A percentile compares a stretch with the other conserved stretches of the same genome.
These are phyloP conservation scores for Rhipidocladum racemiflorum DNA, from an alignment of 176 grass and related monocot genomes.

Conservation along the genomic window DNA sequence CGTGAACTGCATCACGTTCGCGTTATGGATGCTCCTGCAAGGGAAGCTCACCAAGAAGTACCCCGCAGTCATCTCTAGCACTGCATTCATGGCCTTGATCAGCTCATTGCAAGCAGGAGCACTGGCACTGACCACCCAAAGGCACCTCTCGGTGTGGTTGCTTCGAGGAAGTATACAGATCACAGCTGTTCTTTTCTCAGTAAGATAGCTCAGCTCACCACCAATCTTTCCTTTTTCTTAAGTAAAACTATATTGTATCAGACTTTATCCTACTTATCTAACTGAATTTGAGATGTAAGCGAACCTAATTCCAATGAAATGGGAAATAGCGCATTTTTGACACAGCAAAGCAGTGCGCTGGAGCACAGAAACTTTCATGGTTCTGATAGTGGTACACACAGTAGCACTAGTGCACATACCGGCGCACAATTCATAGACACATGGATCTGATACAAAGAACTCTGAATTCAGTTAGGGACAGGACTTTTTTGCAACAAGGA, in stretches of 20 bases:
- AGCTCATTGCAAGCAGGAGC: constrained; percentile 57
- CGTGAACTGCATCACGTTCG: constrained; percentile 37
- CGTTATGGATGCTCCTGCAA: constrained; percentile 60
- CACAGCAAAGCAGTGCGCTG: neutral
- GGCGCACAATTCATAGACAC: neutral
- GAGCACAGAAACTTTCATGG: neutral
- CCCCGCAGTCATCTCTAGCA: constrained; percentile 58
- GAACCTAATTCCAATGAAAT: neutral
- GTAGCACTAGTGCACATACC: neutral
- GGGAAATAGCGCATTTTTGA: neutral
- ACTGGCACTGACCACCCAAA: constrained; percentile 40
- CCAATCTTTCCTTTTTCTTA: neutral
- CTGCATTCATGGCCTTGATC: constrained; percentile 56
- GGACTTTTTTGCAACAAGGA: neutral
- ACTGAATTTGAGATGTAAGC: neutral
- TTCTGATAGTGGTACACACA: neutral
- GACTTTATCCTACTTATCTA: neutral
- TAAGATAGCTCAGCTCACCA: constrained; percentile 23
- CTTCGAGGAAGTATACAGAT: constrained; percentile 49
- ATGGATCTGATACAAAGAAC: neutral
- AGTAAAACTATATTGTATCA: neutral
- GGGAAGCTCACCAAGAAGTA: constrained; percentile 61
- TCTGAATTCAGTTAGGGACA: neutral
- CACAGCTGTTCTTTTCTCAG: constrained; percentile 34
- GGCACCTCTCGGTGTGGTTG: constrained; percentile 48